phyloP scores from a whole-genome alignment of 1,284 basidiomycete species.

The Heterobasidion parviporum region DNA sequence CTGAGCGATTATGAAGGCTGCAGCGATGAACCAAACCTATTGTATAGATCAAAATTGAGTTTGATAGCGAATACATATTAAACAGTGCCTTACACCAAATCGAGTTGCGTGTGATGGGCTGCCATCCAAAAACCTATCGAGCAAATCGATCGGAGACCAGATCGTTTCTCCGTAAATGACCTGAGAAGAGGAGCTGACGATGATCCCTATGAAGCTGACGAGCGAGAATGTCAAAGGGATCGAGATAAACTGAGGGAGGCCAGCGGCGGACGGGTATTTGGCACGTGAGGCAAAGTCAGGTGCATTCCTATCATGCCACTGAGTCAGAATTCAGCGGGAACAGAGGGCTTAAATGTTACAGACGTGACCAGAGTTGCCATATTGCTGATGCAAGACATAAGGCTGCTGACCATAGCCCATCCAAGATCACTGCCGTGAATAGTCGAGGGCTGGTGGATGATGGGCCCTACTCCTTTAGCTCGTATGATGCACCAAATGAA shows the following conservation, averaged over 20 bases:
- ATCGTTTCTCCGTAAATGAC: conserved; percentile 72
- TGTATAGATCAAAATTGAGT: background rate
- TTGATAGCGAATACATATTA: background rate
- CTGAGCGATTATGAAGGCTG: conserved; percentile 71
- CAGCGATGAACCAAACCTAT: conserved; percentile 69
- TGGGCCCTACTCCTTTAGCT: conserved; percentile 76
- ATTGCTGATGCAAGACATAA: conserved; percentile 78
- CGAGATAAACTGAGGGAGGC: conserved; percentile 66
- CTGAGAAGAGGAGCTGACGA: conserved; percentile 74
- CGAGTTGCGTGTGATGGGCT: conserved; percentile 56
- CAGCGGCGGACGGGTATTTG: conserved; percentile 53
- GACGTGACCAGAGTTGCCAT: conserved; percentile 70
- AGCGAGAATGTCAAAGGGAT: conserved; percentile 72
- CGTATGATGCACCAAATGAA: conserved; percentile 75
- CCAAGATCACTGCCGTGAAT: conserved; percentile 64
- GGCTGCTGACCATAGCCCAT: conserved; percentile 74
- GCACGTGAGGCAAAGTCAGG: conserved; percentile 77
- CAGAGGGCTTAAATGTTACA: conserved; percentile 12
- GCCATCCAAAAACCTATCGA: conserved; percentile 61
- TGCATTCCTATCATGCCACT: conserved; percentile 45
- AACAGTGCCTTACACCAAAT: conserved; percentile 41
- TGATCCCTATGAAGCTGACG: conserved; percentile 79
- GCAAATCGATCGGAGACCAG: conserved; percentile 75
- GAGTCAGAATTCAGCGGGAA: conserved; percentile 7
- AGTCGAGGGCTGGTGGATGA: conserved; percentile 58